phyloP scores from a whole-genome alignment of 441 rosid species.

The Pelargonium cotyledonis region DNA sequence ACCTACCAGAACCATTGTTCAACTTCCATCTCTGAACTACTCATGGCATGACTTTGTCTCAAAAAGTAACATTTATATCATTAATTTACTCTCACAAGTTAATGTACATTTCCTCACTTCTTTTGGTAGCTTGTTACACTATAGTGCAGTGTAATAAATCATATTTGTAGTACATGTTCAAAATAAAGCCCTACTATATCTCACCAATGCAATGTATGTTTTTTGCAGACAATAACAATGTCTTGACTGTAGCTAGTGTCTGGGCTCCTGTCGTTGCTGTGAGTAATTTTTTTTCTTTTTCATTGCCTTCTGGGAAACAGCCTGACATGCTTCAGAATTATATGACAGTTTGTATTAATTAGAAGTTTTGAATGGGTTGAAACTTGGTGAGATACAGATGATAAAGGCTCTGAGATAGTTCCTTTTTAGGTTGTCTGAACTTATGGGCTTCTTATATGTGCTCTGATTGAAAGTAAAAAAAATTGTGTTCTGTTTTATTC shows the following conservation, averaged over 20 bases:
- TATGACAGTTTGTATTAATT: no score
- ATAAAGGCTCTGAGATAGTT: no score
- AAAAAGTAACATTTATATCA: conserved; percentile 49
- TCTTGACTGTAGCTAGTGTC: conserved; percentile 70
- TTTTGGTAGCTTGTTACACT: conserved; percentile 1
- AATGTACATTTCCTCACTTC: not conserved
- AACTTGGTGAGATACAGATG: no score
- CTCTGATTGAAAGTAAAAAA: not conserved
- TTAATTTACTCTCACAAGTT: conserved; percentile 11
- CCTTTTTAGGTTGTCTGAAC: no score
- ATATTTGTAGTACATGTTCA: conserved; percentile 1
- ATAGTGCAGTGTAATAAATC: not conserved
- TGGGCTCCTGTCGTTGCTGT: conserved; percentile 99
- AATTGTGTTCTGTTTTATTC: conserved; percentile 1
- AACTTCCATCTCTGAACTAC: conserved; percentile 42
- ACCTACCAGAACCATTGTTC: conserved; percentile 57
- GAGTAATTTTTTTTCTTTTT: conserved; percentile 34
- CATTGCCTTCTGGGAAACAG: conserved; percentile 4
- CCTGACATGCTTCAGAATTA: no score
- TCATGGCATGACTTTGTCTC: conserved; percentile 98
- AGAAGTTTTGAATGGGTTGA: no score
- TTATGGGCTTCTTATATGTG: no score
- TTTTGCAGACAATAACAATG: conserved; percentile 76
- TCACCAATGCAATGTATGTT: conserved; percentile 21
- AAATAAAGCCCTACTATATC: conserved; percentile 7